Percentiles rank a stretch among this genome's conserved stretches.
These are phyloP conservation scores for Clonostachys solani DNA, from an alignment of 2,329 filamentous ascomycete genomes.

Conservation along the genomic window DNA sequence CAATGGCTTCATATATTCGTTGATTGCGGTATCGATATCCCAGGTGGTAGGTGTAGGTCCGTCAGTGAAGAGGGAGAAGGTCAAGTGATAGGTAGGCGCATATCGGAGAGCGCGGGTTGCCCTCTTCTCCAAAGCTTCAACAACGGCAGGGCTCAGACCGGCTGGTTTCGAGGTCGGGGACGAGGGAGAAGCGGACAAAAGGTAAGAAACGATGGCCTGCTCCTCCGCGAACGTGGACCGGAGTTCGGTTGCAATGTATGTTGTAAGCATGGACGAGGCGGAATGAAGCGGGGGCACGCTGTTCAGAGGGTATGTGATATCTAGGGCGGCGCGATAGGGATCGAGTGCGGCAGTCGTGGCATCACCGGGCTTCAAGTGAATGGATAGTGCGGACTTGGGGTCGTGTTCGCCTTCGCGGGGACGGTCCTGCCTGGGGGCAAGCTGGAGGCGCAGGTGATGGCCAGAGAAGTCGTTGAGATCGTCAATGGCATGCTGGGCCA, in stretches of 20 bases:
- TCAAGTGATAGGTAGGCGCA: constrained; percentile 89
- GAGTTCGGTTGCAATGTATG: constrained; percentile 74
- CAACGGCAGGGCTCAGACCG: constrained; percentile 42
- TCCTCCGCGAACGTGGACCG: constrained; percentile 81
- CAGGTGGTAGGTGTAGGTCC: constrained; percentile 76
- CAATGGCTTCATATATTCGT: constrained; percentile 77
- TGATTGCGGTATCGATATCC: constrained; percentile 82
- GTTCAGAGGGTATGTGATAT: constrained; percentile 71
- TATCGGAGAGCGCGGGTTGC: constrained; percentile 86
- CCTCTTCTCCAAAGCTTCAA: constrained; percentile 59
- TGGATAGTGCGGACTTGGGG: constrained; percentile 49
- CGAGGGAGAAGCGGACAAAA: constrained; percentile 57
- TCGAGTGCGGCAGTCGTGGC: constrained; percentile 60
- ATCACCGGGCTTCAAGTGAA: constrained; percentile 65
- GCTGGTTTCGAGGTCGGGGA: constrained; percentile 45
- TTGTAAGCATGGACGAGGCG: constrained; percentile 68
- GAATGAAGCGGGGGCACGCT: constrained; percentile 63
- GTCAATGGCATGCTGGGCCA: constrained; percentile 84
- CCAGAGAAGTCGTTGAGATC: constrained; percentile 81
- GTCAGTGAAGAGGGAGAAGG: constrained; percentile 90
- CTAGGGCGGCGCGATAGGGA: constrained; percentile 65
- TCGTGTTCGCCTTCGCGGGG: constrained; percentile 28
- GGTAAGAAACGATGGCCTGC: constrained; percentile 76
- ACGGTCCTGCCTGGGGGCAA: constrained; percentile 20
- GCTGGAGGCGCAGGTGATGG: constrained; percentile 64